Evolutionary conservation across 352 stramenopile genomes (phyloP).

Genomic region (Globisporangium spiculum): DNA sequence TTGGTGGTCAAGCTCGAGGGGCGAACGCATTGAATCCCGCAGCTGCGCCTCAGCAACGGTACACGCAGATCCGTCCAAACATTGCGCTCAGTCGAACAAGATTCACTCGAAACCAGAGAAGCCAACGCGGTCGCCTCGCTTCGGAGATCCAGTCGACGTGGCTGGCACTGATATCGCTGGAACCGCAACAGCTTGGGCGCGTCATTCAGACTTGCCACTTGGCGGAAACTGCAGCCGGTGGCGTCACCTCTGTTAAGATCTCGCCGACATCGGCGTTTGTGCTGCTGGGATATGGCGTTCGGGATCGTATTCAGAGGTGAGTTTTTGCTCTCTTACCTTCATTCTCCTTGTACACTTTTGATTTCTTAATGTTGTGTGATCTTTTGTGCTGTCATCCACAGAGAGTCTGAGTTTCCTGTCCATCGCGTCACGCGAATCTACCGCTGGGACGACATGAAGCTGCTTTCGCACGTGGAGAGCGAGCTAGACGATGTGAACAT

Average conservation of each 20-base stretch:
- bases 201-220: constrained; percentile 85
- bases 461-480: constrained; percentile 83
- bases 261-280: constrained; percentile 85
- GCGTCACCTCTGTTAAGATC: constrained; percentile 89
- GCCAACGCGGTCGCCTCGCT: constrained; percentile 62
- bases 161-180: constrained; percentile 80
- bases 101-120: constrained; percentile 74
- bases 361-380: constrained; percentile 12
- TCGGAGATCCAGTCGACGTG: constrained; percentile 85
- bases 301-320: constrained; percentile 81
- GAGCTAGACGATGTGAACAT: constrained; percentile 98
- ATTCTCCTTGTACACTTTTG: background rate
- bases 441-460: constrained; percentile 86
- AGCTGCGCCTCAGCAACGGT: constrained; percentile 45
- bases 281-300: constrained; percentile 81
- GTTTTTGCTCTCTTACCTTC: constrained; percentile 6
- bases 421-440: constrained; percentile 88
- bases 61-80: constrained; percentile 83
- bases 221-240: constrained; percentile 71
- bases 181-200: constrained; percentile 67
- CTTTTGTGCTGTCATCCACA: constrained; percentile 15
- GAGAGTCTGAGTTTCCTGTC: constrained; percentile 76
- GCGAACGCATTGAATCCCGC: constrained; percentile 21
- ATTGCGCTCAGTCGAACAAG: constrained; percentile 79
- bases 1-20: constrained; percentile 24